A percentile compares a stretch with the other conserved stretches of the same genome.
Conservation (phyloP, 805 yeast species). For the Nakazawaea molendinolei region DNA sequence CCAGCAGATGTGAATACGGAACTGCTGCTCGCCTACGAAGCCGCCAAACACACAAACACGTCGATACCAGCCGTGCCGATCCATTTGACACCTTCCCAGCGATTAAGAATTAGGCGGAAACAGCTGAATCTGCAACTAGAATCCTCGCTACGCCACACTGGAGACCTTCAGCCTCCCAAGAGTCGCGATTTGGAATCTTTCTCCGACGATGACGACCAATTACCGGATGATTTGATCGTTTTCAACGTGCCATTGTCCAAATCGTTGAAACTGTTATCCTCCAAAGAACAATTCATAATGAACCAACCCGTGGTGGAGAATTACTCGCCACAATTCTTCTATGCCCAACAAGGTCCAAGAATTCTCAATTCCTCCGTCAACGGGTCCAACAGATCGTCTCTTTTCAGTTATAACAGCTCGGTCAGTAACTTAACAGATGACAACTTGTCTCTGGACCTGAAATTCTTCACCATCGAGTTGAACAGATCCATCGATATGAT, state of each 20-base stretch:
- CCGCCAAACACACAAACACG: neutral
- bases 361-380: constrained; percentile 26
- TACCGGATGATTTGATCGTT: constrained; percentile 45
- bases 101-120: constrained; percentile 19
- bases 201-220: constrained; percentile 53
- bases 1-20: no score
- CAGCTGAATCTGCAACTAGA: constrained; percentile 15
- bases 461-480: constrained; percentile 24
- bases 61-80: constrained; percentile 3
- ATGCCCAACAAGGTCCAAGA: constrained; percentile 9
- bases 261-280: constrained; percentile 35
- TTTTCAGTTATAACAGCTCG: constrained; percentile 29
- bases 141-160: no score
- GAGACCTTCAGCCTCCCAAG: no score
- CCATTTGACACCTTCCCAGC: constrained; percentile 23
- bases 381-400: constrained; percentile 37
- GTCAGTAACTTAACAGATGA: constrained; percentile 19
- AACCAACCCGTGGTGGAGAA: constrained; percentile 13
- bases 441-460: constrained; percentile 28
- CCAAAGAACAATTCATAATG: constrained; percentile 27
- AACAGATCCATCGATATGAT: constrained; percentile 25
- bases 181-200: constrained; percentile 26
- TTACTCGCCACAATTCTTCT: constrained; percentile 8
- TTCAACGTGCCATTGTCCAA: constrained; percentile 63
- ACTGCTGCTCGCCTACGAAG: constrained; percentile 3